Conservation (phyloP, 140 eudicot species). For the Anethum foeniculum region DNA sequence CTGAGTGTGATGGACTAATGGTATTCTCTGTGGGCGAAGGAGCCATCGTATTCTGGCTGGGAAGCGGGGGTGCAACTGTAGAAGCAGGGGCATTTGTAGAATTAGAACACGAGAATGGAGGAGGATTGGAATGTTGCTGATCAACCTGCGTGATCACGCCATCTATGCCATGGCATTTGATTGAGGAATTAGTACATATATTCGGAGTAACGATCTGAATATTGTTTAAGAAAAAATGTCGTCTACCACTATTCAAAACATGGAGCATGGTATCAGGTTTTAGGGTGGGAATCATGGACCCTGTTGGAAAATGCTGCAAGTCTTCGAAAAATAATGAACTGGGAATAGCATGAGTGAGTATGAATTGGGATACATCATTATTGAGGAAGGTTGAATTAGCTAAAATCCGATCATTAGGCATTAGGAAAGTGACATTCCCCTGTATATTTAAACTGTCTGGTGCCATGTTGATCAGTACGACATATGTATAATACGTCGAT, state of each 20-base stretch:
- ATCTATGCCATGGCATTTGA: conserved; percentile 75
- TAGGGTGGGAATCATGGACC: conserved; percentile 58
- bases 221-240: conserved; percentile 39
- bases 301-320: conserved; percentile 56
- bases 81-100: conserved; percentile 5
- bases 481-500: conserved; percentile 71
- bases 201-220: conserved; percentile 55
- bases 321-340: conserved; percentile 59
- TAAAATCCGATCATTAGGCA: conserved; percentile 64
- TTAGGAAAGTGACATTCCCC: conserved; percentile 65
- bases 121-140: conserved; percentile 3
- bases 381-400: conserved; percentile 33
- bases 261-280: conserved; percentile 39
- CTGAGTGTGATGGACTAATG: conserved; percentile 20
- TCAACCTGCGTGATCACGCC: conserved; percentile 25
- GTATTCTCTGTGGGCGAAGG: conserved; percentile 11
- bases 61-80: conserved; percentile 9
- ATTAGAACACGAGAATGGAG: conserved; percentile 8
- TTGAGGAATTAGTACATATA: conserved; percentile 47
- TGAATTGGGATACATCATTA: conserved; percentile 37
- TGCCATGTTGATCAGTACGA: conserved; percentile 70
- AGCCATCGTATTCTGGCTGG: neutral
- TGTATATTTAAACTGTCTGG: conserved; percentile 27
- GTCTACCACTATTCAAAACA: conserved; percentile 45
- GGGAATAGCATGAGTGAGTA: conserved; percentile 69